These are phyloP conservation scores for Fusarium brevicatenulatum DNA, from an alignment of 2,329 filamentous ascomycete species.

Conservation along the genomic window DNA sequence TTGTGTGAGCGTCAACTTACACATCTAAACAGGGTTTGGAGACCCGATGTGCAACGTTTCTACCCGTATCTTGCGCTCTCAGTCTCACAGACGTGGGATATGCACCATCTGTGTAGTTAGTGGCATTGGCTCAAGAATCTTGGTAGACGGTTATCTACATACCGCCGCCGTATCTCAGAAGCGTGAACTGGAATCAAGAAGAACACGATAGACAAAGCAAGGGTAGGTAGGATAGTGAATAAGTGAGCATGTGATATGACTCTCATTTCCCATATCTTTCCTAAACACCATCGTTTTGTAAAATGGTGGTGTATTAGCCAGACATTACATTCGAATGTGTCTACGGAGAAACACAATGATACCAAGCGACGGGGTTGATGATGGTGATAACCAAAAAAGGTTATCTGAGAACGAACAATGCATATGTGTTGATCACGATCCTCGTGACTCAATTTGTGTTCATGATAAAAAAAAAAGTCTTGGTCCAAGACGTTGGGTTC, in stretches of 20 bases:
- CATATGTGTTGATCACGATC: slow-evolving; percentile 24
- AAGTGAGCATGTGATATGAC: slow-evolving; percentile 28
- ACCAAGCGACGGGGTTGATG: background rate
- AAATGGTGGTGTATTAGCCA: slow-evolving; percentile 31
- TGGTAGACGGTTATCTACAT: slow-evolving; percentile 34
- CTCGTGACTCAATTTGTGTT: slow-evolving; percentile 29
- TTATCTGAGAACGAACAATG: slow-evolving; percentile 6
- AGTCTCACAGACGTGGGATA: background rate
- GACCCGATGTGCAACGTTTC: background rate
- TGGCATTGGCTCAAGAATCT: slow-evolving; percentile 18
- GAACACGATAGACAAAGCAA: slow-evolving; percentile 3
- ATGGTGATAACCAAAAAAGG: slow-evolving; percentile 5
- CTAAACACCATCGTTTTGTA: background rate
- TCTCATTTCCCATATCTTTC: slow-evolving; percentile 1
- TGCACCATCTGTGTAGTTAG: slow-evolving; percentile 24
- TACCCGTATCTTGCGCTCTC: background rate
- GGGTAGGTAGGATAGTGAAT: background rate
- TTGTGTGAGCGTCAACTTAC: background rate
- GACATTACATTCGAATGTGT: background rate
- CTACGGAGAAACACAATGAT: slow-evolving; percentile 15
- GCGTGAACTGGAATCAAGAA: slow-evolving; percentile 13
- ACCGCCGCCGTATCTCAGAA: slow-evolving; percentile 29
- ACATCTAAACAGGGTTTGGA: background rate
- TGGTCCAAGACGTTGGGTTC: background rate
- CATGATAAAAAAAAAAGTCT: background rate